Conservation (phyloP, 2,329 filamentous ascomycete species). For the Curvularia lunata region DNA sequence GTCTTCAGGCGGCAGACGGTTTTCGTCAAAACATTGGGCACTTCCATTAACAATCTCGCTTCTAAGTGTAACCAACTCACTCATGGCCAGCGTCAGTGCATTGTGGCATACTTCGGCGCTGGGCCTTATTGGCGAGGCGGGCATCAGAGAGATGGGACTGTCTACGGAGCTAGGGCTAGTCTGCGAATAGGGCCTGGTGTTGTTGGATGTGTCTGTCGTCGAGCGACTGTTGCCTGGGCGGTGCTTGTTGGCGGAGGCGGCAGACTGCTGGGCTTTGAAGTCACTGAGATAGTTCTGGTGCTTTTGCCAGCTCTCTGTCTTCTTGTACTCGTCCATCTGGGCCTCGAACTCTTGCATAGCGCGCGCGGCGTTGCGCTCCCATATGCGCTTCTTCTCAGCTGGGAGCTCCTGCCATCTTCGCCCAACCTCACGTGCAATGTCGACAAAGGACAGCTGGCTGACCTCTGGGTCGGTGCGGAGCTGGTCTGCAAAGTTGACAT, state of each 20-base stretch:
- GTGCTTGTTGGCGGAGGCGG: slow-evolving; percentile 21
- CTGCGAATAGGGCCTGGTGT: slow-evolving; percentile 30
- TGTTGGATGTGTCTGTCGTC: slow-evolving; percentile 32
- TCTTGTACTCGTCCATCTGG: slow-evolving; percentile 51
- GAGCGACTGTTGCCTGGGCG: slow-evolving; percentile 32
- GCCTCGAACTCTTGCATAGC: slow-evolving; percentile 49
- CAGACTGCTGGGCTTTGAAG: slow-evolving; percentile 42
- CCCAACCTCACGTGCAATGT: slow-evolving; percentile 50
- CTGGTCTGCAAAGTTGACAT: slow-evolving; percentile 52
- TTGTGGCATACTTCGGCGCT: slow-evolving; percentile 45
- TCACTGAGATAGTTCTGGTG: slow-evolving; percentile 47
- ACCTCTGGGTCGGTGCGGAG: slow-evolving; percentile 47
- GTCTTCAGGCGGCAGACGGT: slow-evolving; percentile 40
- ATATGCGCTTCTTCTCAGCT: slow-evolving; percentile 45
- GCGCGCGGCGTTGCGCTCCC: slow-evolving; percentile 48
- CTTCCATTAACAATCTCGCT: slow-evolving; percentile 38
- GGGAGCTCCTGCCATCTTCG: slow-evolving; percentile 48
- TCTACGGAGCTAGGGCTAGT: slow-evolving; percentile 41
- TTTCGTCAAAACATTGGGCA: slow-evolving; percentile 34
- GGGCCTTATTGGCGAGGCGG: slow-evolving; percentile 21
- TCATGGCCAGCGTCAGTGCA: slow-evolving; percentile 45
- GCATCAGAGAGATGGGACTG: slow-evolving; percentile 35
- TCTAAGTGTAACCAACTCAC: slow-evolving; percentile 41
- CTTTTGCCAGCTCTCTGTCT: slow-evolving; percentile 46
- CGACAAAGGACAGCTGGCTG: slow-evolving; percentile 46